These are phyloP conservation scores for Fusarium scirpi DNA, from an alignment of 2,329 filamentous ascomycete genomes.

Conservation along the genomic window DNA sequence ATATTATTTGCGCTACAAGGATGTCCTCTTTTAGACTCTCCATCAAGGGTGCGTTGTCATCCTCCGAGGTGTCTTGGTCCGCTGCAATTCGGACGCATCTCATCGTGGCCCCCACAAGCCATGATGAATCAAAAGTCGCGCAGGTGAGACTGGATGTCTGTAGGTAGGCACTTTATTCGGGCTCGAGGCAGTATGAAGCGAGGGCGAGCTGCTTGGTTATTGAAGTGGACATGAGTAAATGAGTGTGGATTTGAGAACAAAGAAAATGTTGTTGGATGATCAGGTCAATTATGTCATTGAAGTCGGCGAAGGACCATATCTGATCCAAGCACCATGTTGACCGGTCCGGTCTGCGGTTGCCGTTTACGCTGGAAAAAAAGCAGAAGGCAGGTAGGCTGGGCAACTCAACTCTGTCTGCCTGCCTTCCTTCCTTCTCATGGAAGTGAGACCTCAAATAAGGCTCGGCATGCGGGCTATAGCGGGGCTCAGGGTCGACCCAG, in stretches of 20 bases:
- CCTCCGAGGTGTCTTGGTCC: constrained; percentile 32
- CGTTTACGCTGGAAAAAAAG: neutral
- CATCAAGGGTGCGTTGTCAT: constrained; percentile 39
- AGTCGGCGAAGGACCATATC: constrained; percentile 21
- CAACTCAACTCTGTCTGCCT: neutral
- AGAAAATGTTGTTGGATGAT: constrained; percentile 12
- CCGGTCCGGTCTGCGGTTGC: neutral
- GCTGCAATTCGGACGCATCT: constrained; percentile 32
- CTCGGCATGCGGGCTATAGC: constrained; percentile 12
- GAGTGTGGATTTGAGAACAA: constrained; percentile 23
- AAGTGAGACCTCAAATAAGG: constrained; percentile 11
- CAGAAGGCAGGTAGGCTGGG: neutral
- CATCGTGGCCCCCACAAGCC: constrained; percentile 27
- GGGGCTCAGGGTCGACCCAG: constrained; percentile 20
- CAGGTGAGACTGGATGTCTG: constrained; percentile 25
- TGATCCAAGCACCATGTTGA: constrained; percentile 31
- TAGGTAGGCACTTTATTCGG: neutral
- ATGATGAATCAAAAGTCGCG: constrained; percentile 41
- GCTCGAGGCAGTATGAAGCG: constrained; percentile 8
- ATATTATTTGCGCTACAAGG: constrained; percentile 31
- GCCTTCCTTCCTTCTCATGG: neutral
- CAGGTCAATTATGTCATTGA: neutral
- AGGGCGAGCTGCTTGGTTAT: constrained; percentile 16
- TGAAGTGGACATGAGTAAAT: neutral
- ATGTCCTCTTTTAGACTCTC: constrained; percentile 10